These are phyloP conservation scores for Phanerochaete carnosa DNA, from an alignment of 768 basidiomycete species.

Conservation along the genomic window DNA sequence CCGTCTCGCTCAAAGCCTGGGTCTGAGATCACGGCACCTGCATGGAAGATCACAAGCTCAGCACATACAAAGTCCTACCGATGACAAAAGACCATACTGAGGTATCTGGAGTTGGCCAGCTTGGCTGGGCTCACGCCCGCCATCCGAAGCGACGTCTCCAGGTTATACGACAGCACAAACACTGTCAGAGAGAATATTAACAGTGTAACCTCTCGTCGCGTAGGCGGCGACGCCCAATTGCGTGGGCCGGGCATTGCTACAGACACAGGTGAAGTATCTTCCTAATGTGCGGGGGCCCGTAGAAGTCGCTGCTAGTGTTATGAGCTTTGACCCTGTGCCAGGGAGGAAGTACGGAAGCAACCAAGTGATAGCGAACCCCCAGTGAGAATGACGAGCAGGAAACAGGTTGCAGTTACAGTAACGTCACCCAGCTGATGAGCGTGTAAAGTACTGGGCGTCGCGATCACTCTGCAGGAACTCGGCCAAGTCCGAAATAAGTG, in stretches of 20 bases:
- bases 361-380: background rate
- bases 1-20: slow-evolving; percentile 49
- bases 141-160: slow-evolving; percentile 59
- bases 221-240: slow-evolving; percentile 62
- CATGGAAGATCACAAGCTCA: background rate
- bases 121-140: slow-evolving; percentile 31
- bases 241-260: slow-evolving; percentile 35
- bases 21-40: slow-evolving; percentile 24
- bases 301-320: background rate
- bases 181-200: slow-evolving; percentile 60
- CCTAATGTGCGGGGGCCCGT: background rate
- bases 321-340: too few relatives aligned
- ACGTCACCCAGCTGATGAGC: background rate
- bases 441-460: background rate
- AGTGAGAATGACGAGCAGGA: background rate
- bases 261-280: background rate
- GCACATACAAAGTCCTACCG: background rate
- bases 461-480: background rate
- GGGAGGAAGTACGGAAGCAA: too few relatives aligned
- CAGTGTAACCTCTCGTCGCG: slow-evolving; percentile 69
- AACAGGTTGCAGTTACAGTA: background rate
- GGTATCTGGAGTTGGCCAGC: slow-evolving; percentile 18
- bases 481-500: background rate
- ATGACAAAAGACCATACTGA: slow-evolving; percentile 5
- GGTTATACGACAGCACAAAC: slow-evolving; percentile 72